These are phyloP conservation scores for Magnusiomyces sp. DNA, from an alignment of 1,139 yeast genomes.

Conservation along the genomic window DNA sequence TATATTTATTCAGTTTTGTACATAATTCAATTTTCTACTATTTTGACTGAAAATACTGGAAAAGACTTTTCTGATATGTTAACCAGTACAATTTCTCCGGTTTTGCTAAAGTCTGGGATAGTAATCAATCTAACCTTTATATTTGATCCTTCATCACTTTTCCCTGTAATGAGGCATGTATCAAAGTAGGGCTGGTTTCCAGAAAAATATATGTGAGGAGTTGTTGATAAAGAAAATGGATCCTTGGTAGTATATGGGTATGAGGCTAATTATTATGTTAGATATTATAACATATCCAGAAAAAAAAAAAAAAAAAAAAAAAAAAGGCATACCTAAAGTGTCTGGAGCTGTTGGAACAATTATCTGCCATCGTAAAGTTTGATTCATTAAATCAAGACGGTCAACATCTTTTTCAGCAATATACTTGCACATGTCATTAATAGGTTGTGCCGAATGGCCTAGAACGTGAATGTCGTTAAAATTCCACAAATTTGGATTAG, in stretches of 20 bases:
- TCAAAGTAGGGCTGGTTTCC: constrained; percentile 71
- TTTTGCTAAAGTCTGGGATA: constrained; percentile 58
- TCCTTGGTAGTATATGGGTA: constrained; percentile 77
- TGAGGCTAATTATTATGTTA: constrained; percentile 37
- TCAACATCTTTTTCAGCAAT: constrained; percentile 26
- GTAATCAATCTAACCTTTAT: constrained; percentile 46
- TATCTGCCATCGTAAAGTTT: constrained; percentile 75
- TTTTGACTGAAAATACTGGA: constrained; percentile 8
- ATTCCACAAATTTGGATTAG: constrained; percentile 73
- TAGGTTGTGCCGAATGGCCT: constrained; percentile 79
- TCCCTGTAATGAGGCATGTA: constrained; percentile 33
- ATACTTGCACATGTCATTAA: constrained; percentile 68
- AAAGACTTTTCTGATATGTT: constrained; percentile 38
- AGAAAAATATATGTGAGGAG: constrained; percentile 79
- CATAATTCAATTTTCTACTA: neutral
- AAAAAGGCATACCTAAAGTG: constrained; percentile 45
- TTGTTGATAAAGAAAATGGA: constrained; percentile 68
- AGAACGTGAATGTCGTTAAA: constrained; percentile 48
- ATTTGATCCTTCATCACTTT: constrained; percentile 27
- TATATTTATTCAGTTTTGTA: neutral
- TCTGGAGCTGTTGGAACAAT: constrained; percentile 95
- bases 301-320: neutral
- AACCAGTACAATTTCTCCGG: constrained; percentile 62
- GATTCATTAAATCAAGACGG: constrained; percentile 51
- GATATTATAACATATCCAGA: neutral